phyloP scores from a whole-genome alignment of 257 asterid genomes.

The Solanum ahanhuiri region DNA sequence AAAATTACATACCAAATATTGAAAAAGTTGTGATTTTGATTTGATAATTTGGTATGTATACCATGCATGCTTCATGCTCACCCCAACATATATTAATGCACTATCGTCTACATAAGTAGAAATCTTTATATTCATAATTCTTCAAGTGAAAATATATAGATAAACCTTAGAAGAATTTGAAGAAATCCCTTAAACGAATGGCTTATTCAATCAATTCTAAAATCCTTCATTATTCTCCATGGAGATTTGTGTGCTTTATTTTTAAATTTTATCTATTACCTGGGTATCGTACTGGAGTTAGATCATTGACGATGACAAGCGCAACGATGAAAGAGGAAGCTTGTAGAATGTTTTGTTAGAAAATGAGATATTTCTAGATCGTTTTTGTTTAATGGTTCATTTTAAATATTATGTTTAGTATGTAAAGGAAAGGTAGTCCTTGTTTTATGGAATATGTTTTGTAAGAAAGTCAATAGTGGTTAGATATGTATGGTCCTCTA shows the following conservation, averaged over 20 bases:
- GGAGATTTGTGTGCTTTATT: background rate
- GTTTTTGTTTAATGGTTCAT: no score
- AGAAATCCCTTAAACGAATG: background rate
- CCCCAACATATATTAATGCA: background rate
- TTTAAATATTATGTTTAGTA: no score
- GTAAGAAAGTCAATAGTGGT: no score
- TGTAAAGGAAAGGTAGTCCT: no score
- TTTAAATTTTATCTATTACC: background rate
- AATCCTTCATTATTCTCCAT: background rate
- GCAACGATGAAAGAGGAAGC: background rate
- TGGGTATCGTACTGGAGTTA: background rate
- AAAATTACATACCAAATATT: no score
- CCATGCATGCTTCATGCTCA: no score
- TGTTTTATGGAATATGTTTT: no score
- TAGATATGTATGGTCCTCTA: no score
- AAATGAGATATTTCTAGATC: no score
- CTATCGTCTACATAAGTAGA: background rate
- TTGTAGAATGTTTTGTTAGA: no score
- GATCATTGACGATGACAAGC: background rate
- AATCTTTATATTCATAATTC: background rate
- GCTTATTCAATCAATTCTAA: background rate
- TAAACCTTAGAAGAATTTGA: background rate
- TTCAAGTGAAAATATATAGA: background rate
- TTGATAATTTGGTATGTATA: no score
- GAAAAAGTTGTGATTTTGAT: no score